phyloP scores from a whole-genome alignment of 148 eudicot species.

The Arctostaphylos glauca region DNA sequence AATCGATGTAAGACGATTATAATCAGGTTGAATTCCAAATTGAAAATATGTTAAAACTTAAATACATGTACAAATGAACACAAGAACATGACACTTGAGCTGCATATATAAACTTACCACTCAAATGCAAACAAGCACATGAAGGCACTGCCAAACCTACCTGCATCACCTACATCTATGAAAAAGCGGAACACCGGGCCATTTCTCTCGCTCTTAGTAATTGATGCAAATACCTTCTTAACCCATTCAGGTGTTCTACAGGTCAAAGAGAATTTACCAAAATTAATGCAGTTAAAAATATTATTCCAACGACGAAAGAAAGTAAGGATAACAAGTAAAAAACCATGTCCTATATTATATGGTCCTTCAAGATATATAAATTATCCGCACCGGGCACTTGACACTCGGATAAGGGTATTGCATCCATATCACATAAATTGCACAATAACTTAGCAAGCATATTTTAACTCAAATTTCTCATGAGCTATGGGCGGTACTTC shows the following conservation, averaged over 20 bases:
- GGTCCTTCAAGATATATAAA: not conserved
- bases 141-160: conserved; percentile 29
- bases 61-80: not conserved
- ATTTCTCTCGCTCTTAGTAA: conserved; percentile 64
- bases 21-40: not conserved
- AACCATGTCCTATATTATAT: not conserved
- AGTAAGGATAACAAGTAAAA: not conserved
- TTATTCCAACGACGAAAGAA: not conserved
- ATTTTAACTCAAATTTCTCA: too few relatives aligned
- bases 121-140: not conserved
- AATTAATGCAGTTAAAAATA: not conserved
- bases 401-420: too few relatives aligned
- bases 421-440: too few relatives aligned
- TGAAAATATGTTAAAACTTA: not conserved
- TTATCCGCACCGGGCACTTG: too few relatives aligned
- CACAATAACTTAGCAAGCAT: too few relatives aligned
- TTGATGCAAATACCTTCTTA: conserved; percentile 67
- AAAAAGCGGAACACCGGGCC: conserved; percentile 96
- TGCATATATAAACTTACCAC: not conserved
- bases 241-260: conserved; percentile 83
- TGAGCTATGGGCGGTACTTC: too few relatives aligned
- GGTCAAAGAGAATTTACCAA: conserved; percentile 23
- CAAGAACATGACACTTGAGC: not conserved
- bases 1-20: conserved; percentile 16
- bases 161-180: conserved; percentile 96